phyloP scores from a whole-genome alignment of 1,284 basidiomycete genomes.

The Marasmius fiardii region DNA sequence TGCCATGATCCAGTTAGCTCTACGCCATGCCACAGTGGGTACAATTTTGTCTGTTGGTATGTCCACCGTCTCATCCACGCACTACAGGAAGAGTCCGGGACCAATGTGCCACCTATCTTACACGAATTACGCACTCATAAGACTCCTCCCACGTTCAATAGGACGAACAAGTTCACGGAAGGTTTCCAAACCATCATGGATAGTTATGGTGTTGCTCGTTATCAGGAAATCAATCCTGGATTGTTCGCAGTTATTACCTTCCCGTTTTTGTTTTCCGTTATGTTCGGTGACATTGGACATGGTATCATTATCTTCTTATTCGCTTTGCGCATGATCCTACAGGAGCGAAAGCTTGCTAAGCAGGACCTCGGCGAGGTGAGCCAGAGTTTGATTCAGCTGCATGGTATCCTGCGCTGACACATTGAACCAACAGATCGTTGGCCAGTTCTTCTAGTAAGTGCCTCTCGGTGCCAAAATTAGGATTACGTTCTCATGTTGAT shows the following conservation, averaged over 20 bases:
- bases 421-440: conserved; percentile 57
- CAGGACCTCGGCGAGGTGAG: conserved; percentile 76
- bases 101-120: conserved; percentile 88
- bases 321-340: conserved; percentile 82
- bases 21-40: conserved; percentile 87
- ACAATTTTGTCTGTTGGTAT: conserved; percentile 2
- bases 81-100: conserved; percentile 88
- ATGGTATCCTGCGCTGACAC: background rate
- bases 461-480: conserved; percentile 8
- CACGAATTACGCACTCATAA: conserved; percentile 89
- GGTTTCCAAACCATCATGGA: conserved; percentile 99
- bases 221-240: conserved; percentile 98
- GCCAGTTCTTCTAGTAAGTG: conserved; percentile 91
- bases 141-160: conserved; percentile 93
- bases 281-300: conserved; percentile 99
- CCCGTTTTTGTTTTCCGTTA: conserved; percentile 98
- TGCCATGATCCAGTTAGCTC: conserved; percentile 80
- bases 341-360: conserved; percentile 80
- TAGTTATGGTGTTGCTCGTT: conserved; percentile 92
- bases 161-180: conserved; percentile 96
- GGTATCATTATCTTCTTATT: conserved; percentile 81
- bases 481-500: conserved; percentile 16
- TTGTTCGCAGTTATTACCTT: conserved; percentile 93
- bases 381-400: conserved; percentile 10
- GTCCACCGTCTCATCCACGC: conserved; percentile 5